phyloP scores from a whole-genome alignment of 768 basidiomycete species.

The Trametes gibbosa region DNA sequence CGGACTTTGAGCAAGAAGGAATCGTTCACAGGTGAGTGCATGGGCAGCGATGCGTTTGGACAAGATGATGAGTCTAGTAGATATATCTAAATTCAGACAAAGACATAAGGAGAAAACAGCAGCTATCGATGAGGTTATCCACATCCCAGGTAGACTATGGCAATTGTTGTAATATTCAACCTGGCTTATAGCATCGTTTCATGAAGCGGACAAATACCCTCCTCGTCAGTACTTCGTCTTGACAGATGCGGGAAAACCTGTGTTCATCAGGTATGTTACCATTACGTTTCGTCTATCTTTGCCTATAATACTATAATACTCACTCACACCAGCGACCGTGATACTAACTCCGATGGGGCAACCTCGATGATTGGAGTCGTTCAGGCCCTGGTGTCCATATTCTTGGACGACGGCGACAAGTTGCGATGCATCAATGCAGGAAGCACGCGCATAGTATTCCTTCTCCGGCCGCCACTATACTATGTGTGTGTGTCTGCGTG shows the following conservation, averaged over 20 bases:
- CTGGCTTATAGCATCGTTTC: too few relatives aligned
- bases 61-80: background rate
- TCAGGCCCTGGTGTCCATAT: conserved; percentile 94
- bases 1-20: conserved; percentile 57
- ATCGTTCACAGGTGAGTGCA: conserved; percentile 45
- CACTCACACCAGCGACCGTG: conserved; percentile 44
- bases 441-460: conserved; percentile 77
- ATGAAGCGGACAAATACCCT: conserved; percentile 16
- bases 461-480: conserved; percentile 85
- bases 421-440: conserved; percentile 82
- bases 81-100: conserved; percentile 1
- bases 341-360: conserved; percentile 59
- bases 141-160: conserved; percentile 33
- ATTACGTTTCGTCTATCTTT: background rate
- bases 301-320: background rate
- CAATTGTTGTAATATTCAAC: background rate
- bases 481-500: conserved; percentile 89
- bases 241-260: conserved; percentile 97
- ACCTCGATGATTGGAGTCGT: conserved; percentile 87
- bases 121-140: conserved; percentile 40
- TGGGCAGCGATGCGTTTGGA: too few relatives aligned
- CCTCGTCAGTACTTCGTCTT: conserved; percentile 78
- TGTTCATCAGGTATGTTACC: conserved; percentile 75
- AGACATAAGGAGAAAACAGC: conserved; percentile 10
- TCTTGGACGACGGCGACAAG: conserved; percentile 89